Conservation (phyloP, 2,329 filamentous ascomycete genomes). For the Talaromyces sp. region DNA sequence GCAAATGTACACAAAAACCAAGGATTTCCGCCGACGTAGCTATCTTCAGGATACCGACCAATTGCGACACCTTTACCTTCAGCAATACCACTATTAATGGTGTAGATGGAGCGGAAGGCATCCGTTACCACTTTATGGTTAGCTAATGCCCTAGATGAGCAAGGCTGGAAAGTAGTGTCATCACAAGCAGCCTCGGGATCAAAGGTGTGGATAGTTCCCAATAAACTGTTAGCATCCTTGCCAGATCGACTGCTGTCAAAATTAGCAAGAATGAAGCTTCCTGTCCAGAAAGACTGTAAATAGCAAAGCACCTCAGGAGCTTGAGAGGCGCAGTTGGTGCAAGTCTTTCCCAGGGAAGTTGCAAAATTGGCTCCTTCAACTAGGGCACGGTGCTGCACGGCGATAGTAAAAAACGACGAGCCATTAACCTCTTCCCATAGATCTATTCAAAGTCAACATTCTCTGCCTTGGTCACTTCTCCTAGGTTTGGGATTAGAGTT, state of each 20-base stretch:
- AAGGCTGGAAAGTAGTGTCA: conserved; percentile 71
- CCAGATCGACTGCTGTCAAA: conserved; percentile 60
- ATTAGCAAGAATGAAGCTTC: conserved; percentile 65
- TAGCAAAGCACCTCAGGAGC: conserved; percentile 71
- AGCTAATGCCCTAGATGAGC: conserved; percentile 62
- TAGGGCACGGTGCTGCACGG: conserved; percentile 62
- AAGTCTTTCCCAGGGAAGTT: conserved; percentile 58
- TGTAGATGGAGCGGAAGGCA: conserved; percentile 68
- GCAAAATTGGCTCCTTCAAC: conserved; percentile 61
- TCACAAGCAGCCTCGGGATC: conserved; percentile 65
- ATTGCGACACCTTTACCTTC: conserved; percentile 59
- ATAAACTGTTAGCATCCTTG: conserved; percentile 68
- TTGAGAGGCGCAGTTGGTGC: conserved; percentile 58
- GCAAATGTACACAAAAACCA: conserved; percentile 76
- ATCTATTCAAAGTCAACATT: conserved; percentile 35
- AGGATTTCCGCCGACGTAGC: conserved; percentile 72
- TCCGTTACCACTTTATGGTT: conserved; percentile 74
- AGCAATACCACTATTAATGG: conserved; percentile 63
- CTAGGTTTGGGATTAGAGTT: not conserved
- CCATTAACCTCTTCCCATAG: conserved; percentile 77
- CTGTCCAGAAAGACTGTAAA: conserved; percentile 69
- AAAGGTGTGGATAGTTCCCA: conserved; percentile 65
- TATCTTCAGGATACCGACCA: conserved; percentile 68
- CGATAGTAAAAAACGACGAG: conserved; percentile 73
- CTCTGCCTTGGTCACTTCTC: not conserved